Evolutionary conservation across 306 rosid genomes (phyloP).

Genomic region (Cicer cuneatum): DNA sequence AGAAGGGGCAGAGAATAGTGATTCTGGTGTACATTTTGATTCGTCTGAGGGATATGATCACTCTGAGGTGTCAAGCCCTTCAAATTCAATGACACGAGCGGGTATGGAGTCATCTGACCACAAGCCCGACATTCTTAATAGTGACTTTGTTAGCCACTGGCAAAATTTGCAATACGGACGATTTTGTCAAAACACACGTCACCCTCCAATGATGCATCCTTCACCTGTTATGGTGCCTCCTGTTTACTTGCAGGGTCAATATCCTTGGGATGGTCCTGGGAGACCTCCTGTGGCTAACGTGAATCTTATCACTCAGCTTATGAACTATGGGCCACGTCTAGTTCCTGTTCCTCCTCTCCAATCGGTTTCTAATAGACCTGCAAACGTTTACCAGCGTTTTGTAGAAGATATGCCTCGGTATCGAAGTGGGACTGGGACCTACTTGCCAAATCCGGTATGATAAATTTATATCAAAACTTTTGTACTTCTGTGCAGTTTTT

Average conservation of each 20-base stretch:
- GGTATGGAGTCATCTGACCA: constrained; percentile 57
- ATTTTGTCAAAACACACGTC: constrained; percentile 65
- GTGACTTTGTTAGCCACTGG: constrained; percentile 87
- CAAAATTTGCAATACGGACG: constrained; percentile 85
- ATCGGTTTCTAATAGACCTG: constrained; percentile 75
- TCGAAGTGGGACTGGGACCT: constrained; percentile 97
- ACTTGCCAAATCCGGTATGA: constrained; percentile 96
- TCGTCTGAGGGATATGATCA: constrained; percentile 65
- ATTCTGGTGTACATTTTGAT: constrained; percentile 70
- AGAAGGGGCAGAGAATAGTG: constrained; percentile 65
- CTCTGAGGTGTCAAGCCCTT: constrained; percentile 62
- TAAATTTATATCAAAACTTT: constrained; percentile 25
- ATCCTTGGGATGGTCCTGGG: constrained; percentile 95
- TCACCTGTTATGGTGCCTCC: constrained; percentile 78
- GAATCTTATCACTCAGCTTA: constrained; percentile 57
- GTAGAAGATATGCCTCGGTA: constrained; percentile 81
- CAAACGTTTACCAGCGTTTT: constrained; percentile 70
- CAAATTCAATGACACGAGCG: constrained; percentile 56
- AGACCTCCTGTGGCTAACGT: constrained; percentile 80
- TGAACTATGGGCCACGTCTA: constrained; percentile 71
- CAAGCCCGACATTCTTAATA: constrained; percentile 80
- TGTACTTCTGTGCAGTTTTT: constrained; percentile 2
- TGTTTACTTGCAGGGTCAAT: constrained; percentile 74
- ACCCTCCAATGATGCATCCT: constrained; percentile 60
- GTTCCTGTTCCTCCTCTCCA: constrained; percentile 82